These are phyloP conservation scores for Phytophthora chlamydospora DNA, from an alignment of 352 stramenopile species.

Conservation along the genomic window DNA sequence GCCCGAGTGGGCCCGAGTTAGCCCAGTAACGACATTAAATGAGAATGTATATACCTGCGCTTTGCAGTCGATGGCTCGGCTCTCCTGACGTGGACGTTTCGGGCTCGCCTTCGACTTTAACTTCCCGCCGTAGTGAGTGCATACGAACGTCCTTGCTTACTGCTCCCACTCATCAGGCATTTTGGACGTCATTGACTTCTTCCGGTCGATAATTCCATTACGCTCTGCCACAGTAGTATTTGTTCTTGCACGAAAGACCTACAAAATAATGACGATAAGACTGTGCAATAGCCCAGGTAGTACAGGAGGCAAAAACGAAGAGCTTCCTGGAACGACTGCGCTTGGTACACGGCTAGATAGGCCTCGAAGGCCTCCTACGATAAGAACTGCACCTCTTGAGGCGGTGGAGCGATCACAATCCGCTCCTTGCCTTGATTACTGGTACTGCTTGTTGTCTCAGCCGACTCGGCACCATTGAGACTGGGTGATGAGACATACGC, in stretches of 20 bases:
- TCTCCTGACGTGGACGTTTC: constrained; percentile 4
- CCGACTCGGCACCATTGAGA: background rate
- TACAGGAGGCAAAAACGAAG: too few species aligned
- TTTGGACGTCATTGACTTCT: background rate
- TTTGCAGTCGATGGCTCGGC: background rate
- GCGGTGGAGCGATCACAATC: background rate
- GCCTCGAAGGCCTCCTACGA: constrained; percentile 2
- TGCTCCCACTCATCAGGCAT: constrained; percentile 1
- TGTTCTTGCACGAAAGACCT: constrained; percentile 1
- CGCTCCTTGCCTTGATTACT: background rate
- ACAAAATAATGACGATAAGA: background rate
- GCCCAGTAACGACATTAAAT: background rate
- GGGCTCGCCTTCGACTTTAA: background rate
- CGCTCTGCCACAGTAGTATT: constrained; percentile 4
- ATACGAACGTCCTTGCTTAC: constrained; percentile 8
- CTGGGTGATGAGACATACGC: background rate
- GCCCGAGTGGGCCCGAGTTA: too few species aligned
- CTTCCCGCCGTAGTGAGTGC: constrained; percentile 7
- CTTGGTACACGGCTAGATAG: constrained; percentile 3
- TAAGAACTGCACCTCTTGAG: background rate
- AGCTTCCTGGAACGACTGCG: background rate
- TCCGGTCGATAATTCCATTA: constrained; percentile 1
- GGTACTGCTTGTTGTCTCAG: background rate
- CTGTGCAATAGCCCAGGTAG: too few species aligned
- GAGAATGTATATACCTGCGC: constrained; percentile 1